Base-by-base conservation (phyloP, 1,284 basidiomycete genomes). In the Pseudozyma thailandica region DNA sequence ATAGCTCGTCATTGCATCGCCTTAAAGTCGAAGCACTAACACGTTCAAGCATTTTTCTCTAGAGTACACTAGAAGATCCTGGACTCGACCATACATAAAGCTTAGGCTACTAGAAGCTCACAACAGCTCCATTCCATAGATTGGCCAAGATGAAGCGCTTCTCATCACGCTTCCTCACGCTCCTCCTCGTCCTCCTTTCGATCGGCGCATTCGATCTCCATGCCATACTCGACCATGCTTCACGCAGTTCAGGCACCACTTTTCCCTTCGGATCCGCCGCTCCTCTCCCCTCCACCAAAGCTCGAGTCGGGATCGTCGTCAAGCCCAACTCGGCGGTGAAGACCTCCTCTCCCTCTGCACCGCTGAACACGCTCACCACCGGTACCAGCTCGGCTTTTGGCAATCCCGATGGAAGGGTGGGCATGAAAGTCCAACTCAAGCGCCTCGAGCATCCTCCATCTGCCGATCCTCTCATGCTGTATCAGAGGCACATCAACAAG, bases 401-500 rank as follows among this genome's bases (percentile, higher is more conserved):
- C 23, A 54, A 38, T 13, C 33, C 53, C 3, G 50, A 54, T 18
- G 61, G 60, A 0, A 41, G 59, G 15, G 49, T 63, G 12, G 69
- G 69, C 2, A 66, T 64, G 64, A 72, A 60, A 42, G 43, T 75
- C 25, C 60, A 62, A 47, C 69, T 75, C 43, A 72, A 64, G 47
- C 33, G 48, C 26, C 51, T 75, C 1, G 61, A 63, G 33, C 35
- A 23, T 1, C 49, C 39, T 7, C 33, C 41, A 15, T 35, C 33
- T 2, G 45, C 50, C 26, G 52, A 73, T 37, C 55, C 70, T 12
- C 26, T 75, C 28, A 73, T 75, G 72, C 59, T 78, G 4, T 68
- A 74, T 10, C 75, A 78, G 50, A 51, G 71, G 28, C 75, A 78
- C 30, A 50, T 78, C 23, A 78, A 78, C 39, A 47, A 57, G 1